Evolutionary conservation across 2,329 filamentous ascomycete species (phyloP).

Genomic region (Colletotrichum viniferum): DNA sequence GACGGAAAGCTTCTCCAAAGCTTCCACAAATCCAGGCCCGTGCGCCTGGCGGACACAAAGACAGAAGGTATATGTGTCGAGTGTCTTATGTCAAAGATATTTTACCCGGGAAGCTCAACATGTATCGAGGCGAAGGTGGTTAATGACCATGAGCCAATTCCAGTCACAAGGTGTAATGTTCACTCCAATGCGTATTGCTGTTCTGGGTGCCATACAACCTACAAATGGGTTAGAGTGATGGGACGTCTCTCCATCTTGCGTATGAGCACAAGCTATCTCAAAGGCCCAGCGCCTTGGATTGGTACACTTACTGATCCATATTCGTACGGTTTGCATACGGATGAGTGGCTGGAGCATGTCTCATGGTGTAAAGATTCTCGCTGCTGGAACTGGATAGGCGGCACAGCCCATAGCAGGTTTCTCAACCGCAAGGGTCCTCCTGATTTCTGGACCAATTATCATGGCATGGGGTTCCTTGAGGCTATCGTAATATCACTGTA

Average conservation of each 20-base stretch:
- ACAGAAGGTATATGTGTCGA: neutral
- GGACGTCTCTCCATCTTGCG: neutral
- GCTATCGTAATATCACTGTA: neutral
- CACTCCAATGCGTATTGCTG: neutral
- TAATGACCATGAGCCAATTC: neutral
- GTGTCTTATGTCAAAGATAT: neutral
- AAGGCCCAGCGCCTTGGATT: neutral
- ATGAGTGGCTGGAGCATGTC: neutral
- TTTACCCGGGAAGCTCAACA: neutral
- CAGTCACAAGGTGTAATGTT: neutral
- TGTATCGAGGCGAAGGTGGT: accelerated
- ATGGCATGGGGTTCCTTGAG: neutral
- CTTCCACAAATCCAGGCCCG: neutral
- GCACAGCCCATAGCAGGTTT: neutral
- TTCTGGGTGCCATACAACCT: neutral
- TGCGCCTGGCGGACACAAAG: neutral
- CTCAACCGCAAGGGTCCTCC: neutral
- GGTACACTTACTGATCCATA: neutral
- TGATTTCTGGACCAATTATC: neutral
- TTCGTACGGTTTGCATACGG: neutral
- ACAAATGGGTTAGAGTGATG: neutral
- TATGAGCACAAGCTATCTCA: neutral
- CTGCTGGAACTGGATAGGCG: neutral
- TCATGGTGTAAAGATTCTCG: neutral
- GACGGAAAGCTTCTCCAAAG: neutral